These are phyloP conservation scores for Coemansia sp. DNA, from an alignment of 192 early-diverging fungal genomes.

Conservation along the genomic window DNA sequence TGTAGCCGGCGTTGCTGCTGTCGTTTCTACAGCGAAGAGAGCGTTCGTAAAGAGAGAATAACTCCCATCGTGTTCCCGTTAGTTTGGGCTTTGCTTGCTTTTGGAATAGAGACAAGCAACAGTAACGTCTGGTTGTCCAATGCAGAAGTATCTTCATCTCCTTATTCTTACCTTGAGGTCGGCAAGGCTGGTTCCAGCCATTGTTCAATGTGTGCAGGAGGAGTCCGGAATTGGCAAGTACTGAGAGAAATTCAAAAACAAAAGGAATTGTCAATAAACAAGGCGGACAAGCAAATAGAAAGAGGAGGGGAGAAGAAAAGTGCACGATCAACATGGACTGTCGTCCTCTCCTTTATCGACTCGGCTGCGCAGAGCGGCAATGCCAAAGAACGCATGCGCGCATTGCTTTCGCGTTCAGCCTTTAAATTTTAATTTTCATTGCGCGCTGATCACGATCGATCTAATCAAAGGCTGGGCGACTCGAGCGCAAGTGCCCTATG, in stretches of 20 bases:
- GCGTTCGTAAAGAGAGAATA: too few species aligned
- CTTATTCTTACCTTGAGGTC: conserved; percentile 29
- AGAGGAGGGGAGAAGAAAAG: background rate
- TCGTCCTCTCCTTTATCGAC: too few species aligned
- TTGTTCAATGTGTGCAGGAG: background rate
- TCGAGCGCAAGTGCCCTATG: background rate
- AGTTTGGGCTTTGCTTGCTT: background rate
- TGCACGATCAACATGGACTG: too few species aligned
- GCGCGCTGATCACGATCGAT: background rate
- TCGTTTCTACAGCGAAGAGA: conserved; percentile 20
- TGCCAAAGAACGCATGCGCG: background rate
- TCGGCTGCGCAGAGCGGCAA: background rate
- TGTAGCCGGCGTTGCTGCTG: conserved; percentile 35
- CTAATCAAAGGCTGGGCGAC: background rate
- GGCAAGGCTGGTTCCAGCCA: conserved; percentile 24
- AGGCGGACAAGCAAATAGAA: background rate
- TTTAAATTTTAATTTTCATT: background rate
- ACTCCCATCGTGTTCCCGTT: too few species aligned
- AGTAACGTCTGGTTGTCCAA: background rate
- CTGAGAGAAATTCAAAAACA: background rate
- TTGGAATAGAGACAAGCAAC: background rate
- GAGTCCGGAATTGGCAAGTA: background rate
- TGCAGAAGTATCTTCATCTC: background rate
- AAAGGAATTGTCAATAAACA: background rate
- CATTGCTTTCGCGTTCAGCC: background rate